Conservation (phyloP, 1,284 basidiomycete species). For the Gomphus bonarii region DNA sequence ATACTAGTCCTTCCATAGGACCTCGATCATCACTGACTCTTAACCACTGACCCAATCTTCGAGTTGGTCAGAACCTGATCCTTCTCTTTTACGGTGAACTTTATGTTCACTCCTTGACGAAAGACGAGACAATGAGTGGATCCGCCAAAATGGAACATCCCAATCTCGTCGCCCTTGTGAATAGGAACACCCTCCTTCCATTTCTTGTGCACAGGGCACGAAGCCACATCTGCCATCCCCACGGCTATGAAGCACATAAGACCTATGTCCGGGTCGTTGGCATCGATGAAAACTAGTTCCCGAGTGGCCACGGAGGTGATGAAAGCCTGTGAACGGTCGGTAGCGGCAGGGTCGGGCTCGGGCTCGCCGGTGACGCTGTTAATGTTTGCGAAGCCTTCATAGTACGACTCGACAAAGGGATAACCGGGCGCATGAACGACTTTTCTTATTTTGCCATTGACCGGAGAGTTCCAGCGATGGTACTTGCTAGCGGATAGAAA, state of each 20-base stretch:
- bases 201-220: constrained; percentile 24
- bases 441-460: constrained; percentile 36
- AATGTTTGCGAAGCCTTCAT: constrained; percentile 35
- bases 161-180: constrained; percentile 36
- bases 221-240: constrained; percentile 51
- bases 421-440: constrained; percentile 31
- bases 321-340: constrained; percentile 25
- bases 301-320: constrained; percentile 31
- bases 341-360: constrained; percentile 21
- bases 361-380: constrained; percentile 10
- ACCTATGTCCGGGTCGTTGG: constrained; percentile 38
- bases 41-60: not conserved
- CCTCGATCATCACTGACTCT: not conserved
- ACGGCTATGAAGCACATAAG: constrained; percentile 39
- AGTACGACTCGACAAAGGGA: not conserved
- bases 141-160: constrained; percentile 44
- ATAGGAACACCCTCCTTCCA: constrained; percentile 21
- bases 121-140: constrained; percentile 36
- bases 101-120: not conserved
- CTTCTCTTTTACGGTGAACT: not conserved
- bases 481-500: constrained; percentile 39
- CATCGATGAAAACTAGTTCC: constrained; percentile 40
- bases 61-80: not conserved
- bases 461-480: constrained; percentile 46
- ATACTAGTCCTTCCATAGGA: no score